Base-by-base conservation (phyloP, 345 rosid species). In the Boechera stricta region DNA sequence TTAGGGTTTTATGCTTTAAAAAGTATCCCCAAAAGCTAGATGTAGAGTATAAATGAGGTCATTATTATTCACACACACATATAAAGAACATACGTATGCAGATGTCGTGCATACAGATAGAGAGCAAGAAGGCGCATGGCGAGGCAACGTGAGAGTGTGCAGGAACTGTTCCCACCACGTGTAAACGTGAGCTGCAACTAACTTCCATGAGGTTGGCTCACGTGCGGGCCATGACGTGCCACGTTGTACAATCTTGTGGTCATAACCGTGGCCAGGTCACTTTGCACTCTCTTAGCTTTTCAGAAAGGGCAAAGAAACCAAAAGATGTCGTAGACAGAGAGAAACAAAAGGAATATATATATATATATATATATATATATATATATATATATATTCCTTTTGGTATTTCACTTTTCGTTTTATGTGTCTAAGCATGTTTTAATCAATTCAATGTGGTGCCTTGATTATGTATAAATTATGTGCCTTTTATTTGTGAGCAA, bases 121-220 rank as follows among this genome's bases (percentile, higher is more conserved):
- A 57, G 55, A 31, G 32, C 54, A 16, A 59, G 69, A 52, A 60
- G 49, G 82, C 82, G 78, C 74, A 79, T 79, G 82, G 64, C 65
- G 7, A 59, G 57, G 51, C 64, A 53, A 72, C 69, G 77, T 78
- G 8, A 73, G 78, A 79, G 82, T 73, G 82, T 79, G 82, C 74
- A 79, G 73, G 69, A 28, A 79, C 82, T 79, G 78, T 67, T 79
- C 59, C 35, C 0, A 42, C 73, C 82, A 79, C 82, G 74, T 79
- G 82, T 73, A 0, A 42, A 53, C 78, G 66, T 79, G 74, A 53
- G 65, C 5, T 67, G 44, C 70, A 54, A 62, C 71, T 1, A 67
- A 36, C 74, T 59, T 67, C 74, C 82, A 79, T 79, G 78, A 79
- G 82, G 28, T 73, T 42, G 73, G 69, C 81, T 78, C 68, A 78